Evolutionary conservation across 768 basidiomycete genomes (phyloP), one percentile per base, ranked within the genome.

Genomic region (Dioszegia hungarica): DNA sequence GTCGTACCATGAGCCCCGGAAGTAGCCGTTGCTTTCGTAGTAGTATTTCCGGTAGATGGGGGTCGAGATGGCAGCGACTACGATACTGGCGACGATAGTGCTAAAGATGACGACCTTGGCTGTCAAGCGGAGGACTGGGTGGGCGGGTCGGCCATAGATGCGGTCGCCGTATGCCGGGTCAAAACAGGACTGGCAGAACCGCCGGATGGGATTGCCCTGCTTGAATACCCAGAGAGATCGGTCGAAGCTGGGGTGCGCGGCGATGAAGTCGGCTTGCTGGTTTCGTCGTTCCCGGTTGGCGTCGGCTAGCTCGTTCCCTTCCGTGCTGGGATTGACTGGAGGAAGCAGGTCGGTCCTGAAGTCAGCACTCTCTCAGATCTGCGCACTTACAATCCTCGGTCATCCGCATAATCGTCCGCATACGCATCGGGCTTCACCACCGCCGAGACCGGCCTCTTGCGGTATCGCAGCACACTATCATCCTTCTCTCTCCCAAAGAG

Each of bases 211-310:
- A 61, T 87, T 89, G 61, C 83, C 82, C 77, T 94, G 90, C 1
- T 86, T 83, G 72, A 97, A 86, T 19, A 94, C 59, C 88, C 89
- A 95, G 59, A 97, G 86, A 0, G 88, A 83, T 67, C 85, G 88
- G 76, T 97, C 93, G 68, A 88, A 98, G 2, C 85, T 82, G 0
- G 94, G 91, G 76, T 95, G 87, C 53, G 86, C 83, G 1, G 82
- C 83, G 62, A 95, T 94, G 73, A 94, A 91, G 62, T 93, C 89
- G 0, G 87, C 86, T 69, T 85, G 87, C 65, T 83, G 83, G 8
- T 87, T 88, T 6, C 84, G 82, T 19, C 82, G 82, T 76, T 93
- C 89, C 55, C 84, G 81, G 34, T 82, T 61, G 19, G 81, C 81
- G 66, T 93, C 87, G 57, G 81, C 46, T 25, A 64, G 60, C 45